phyloP scores from a whole-genome alignment of 208 protist species.

The Polymyxa betae region DNA sequence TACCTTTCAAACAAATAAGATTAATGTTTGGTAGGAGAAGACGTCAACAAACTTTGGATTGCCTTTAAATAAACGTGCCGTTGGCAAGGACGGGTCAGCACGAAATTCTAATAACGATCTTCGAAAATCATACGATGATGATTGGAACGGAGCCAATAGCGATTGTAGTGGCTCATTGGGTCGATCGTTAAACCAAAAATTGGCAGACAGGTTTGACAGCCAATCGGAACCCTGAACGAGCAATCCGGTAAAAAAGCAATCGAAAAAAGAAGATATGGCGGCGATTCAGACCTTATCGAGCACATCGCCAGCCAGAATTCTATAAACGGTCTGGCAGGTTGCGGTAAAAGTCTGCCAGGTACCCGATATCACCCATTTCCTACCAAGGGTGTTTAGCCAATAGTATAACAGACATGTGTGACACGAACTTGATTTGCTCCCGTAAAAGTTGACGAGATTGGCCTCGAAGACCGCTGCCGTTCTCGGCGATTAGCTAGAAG shows the following conservation, averaged over 20 bases:
- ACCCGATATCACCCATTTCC: not conserved
- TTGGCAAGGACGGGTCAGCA: not conserved
- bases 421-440: not conserved
- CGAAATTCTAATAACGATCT: not conserved
- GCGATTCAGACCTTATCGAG: not conserved
- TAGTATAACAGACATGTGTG: not conserved
- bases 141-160: not conserved
- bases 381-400: not conserved
- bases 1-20: not conserved
- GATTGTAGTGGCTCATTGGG: not conserved
- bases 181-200: not conserved
- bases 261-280: not conserved
- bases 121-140: not conserved
- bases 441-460: not conserved
- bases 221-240: not conserved
- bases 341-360: not conserved
- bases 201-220: not conserved
- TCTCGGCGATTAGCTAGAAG: not conserved
- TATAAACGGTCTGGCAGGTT: not conserved
- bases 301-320: not conserved
- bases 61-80: not conserved
- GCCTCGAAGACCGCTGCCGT: not conserved
- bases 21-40: not conserved
- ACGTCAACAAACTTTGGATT: not conserved
- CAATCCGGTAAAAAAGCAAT: not conserved